Evolutionary conservation across 139 green algal genomes (phyloP), one percentile per base, ranked within the genome.

Genomic region (Marvania coccoides): DNA sequence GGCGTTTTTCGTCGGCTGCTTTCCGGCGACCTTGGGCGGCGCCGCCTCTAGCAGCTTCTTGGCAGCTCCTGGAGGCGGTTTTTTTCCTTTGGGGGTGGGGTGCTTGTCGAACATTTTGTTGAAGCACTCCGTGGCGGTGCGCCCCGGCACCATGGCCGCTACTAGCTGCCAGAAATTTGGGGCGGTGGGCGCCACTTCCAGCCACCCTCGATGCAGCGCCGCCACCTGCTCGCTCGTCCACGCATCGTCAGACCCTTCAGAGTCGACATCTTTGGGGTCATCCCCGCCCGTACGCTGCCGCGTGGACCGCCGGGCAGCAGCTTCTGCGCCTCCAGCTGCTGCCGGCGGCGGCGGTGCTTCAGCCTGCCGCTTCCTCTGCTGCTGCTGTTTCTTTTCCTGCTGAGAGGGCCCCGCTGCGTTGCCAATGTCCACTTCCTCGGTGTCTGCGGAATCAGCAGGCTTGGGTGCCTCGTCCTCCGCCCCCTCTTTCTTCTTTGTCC

Each of bases 131-230:
- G 19, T 13, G 33, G n/a, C 0, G 3, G 23, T 57, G 15, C 39
- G 29, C 13, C 63, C 63, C 40, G 63, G 63, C 60, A 63, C 63
- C 26, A 28, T 15, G 0, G 34, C 8, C 6, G 65, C 55, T 29
- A 72, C 53, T 31, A 58, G n/a, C 29, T 56, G 30, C 65, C 65
- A 72, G 48, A 55, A 65, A n/a, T 65, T 64, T 19, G 35, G 15
- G 26, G 53, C 28, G 51, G 47, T 55, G 39, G 65, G 65, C 24
- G 54, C 15, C n/a, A 72, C 38, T 29, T 72, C 47, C 38, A 65
- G 24, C 31, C 35, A 51, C 9, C 19, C 65, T 15, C 37, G 6
- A 5, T 65, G 30, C 31, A 72, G 36, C 23, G 53, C 30, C 23
- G 36, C 23, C 23, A 57, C 28, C 47, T 72, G 65, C 28, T 62